Conservation (phyloP, 73 alveolate genomes). For the Tetrahymena thermophila region DNA sequence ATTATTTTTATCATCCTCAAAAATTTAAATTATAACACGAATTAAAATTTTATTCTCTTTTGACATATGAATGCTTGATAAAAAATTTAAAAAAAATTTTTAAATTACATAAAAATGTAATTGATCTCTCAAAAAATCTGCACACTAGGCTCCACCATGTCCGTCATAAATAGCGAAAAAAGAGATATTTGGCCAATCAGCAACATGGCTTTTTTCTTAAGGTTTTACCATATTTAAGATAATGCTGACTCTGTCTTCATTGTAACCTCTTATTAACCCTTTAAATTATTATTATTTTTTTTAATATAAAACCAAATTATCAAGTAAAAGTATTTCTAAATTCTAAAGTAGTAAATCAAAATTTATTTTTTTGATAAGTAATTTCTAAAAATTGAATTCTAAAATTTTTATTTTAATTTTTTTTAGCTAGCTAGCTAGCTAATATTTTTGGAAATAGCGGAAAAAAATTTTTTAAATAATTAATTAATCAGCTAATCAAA, state of each 20-base stretch:
- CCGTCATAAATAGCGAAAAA: constrained; percentile 60
- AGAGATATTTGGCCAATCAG: constrained; percentile 61
- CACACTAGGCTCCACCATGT: constrained; percentile 59
- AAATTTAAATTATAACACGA: too few relatives aligned
- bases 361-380: too few relatives aligned
- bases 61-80: neutral
- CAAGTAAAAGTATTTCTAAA: too few relatives aligned
- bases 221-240: constrained; percentile 61
- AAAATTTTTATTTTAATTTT: too few relatives aligned
- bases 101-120: constrained; percentile 54
- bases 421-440: too few relatives aligned
- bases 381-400: too few relatives aligned
- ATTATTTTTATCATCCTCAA: neutral
- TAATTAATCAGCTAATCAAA: too few relatives aligned
- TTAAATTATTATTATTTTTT: neutral
- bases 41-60: too few relatives aligned
- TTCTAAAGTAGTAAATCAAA: too few relatives aligned
- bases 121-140: constrained; percentile 61
- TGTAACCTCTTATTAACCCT: constrained; percentile 78
- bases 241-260: constrained; percentile 78
- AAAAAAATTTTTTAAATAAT: too few relatives aligned
- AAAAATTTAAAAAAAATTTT: neutral
- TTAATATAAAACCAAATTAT: neutral
- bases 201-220: neutral
- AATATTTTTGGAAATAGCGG: too few relatives aligned